These are phyloP conservation scores for Strigomonas culicis DNA, from an alignment of 208 protist genomes.

Conservation along the genomic window DNA sequence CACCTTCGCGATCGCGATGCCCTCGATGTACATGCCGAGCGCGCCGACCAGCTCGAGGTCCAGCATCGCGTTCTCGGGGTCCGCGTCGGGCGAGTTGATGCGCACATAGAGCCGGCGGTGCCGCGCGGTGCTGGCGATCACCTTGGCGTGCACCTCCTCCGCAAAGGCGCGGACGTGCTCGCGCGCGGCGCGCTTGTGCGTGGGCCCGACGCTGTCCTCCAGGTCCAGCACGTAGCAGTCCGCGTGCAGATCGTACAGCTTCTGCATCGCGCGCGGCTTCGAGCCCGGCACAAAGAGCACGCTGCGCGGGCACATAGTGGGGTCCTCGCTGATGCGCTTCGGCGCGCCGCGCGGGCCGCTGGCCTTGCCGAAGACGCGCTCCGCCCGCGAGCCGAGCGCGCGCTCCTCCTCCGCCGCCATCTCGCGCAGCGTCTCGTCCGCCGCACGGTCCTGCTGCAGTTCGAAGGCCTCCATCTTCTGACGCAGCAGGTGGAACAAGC, in stretches of 20 bases:
- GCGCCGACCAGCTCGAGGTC: conserved; percentile 74
- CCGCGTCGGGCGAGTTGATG: conserved; percentile 76
- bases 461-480: conserved; percentile 40
- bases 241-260: conserved; percentile 43
- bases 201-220: conserved; percentile 49
- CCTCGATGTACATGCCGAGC: conserved; percentile 65
- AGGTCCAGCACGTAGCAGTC: conserved; percentile 84
- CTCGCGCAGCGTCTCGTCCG: conserved; percentile 23
- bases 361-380: neutral
- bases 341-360: neutral
- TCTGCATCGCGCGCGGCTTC: conserved; percentile 49
- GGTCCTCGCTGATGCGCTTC: conserved; percentile 41
- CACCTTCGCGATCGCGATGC: conserved; percentile 70
- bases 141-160: conserved; percentile 14
- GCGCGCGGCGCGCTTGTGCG: conserved; percentile 46
- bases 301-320: conserved; percentile 59
- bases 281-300: conserved; percentile 69
- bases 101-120: conserved; percentile 51
- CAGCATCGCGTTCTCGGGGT: conserved; percentile 63
- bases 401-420: conserved; percentile 15
- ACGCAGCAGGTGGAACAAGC: conserved; percentile 23
- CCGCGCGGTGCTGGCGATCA: neutral
- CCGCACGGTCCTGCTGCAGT: conserved; percentile 39
- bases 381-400: neutral
- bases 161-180: conserved; percentile 46